A percentile compares a stretch with the other conserved stretches of the same genome.
These are phyloP conservation scores for Sclerotinia borealis DNA, from an alignment of 2,329 filamentous ascomycete species.

Conservation along the genomic window DNA sequence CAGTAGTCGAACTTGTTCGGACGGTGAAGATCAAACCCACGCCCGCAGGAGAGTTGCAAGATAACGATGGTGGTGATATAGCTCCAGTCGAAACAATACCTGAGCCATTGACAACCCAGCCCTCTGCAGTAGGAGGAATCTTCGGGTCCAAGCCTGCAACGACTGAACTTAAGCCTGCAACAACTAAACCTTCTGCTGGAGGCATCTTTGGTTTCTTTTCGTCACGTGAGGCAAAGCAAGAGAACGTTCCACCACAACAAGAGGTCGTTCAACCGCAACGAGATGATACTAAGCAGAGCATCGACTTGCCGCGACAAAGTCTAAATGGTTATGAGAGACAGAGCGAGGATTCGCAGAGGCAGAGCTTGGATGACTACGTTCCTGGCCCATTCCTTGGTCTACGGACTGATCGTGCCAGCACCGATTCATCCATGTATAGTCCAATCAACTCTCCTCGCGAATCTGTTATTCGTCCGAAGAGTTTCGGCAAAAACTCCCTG, in stretches of 20 bases:
- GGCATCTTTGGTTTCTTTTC: conserved; percentile 55
- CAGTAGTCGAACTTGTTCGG: conserved; percentile 79
- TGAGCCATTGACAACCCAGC: background rate
- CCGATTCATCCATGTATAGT: conserved; percentile 69
- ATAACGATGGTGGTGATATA: conserved; percentile 64
- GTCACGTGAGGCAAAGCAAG: conserved; percentile 37
- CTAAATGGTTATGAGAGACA: background rate
- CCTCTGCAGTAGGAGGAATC: background rate
- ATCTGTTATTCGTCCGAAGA: conserved; percentile 33
- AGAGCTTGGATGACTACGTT: conserved; percentile 4
- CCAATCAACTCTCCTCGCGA: conserved; percentile 63
- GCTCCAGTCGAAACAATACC: conserved; percentile 53
- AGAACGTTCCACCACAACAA: conserved; percentile 12
- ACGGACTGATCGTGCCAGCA: conserved; percentile 51
- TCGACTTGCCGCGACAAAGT: background rate
- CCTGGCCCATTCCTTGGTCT: conserved; percentile 53
- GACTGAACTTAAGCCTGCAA: background rate
- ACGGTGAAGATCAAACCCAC: conserved; percentile 77
- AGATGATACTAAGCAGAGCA: background rate
- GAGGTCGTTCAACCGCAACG: background rate
- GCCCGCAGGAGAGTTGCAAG: conserved; percentile 67
- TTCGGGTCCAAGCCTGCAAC: background rate
- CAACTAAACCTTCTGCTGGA: background rate
- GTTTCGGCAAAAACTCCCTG: background rate
- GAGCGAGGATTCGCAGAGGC: background rate